Evolutionary conservation across 495 filamentous ascomycete genomes (phyloP).

Genomic region (Neurospora africana): DNA sequence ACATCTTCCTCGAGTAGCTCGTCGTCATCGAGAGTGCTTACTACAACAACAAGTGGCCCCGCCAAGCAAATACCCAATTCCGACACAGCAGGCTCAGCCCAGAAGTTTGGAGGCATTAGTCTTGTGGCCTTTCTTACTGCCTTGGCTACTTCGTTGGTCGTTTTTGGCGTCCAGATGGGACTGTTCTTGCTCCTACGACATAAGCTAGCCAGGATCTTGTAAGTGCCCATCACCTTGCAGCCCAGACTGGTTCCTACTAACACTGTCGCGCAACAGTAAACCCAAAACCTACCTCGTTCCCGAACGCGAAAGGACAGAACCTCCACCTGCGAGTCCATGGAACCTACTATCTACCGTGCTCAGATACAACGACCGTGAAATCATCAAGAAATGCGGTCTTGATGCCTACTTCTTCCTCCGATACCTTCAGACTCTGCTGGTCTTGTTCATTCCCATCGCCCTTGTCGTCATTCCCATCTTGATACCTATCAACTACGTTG

Average conservation of each 20-base stretch:
- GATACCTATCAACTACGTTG: slow-evolving; percentile 69
- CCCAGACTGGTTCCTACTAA: slow-evolving; percentile 1
- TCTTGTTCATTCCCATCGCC: slow-evolving; percentile 80
- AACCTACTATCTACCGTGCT: slow-evolving; percentile 62
- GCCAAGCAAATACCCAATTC: background rate
- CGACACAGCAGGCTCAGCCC: slow-evolving; percentile 23
- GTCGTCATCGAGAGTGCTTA: background rate
- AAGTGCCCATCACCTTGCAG: slow-evolving; percentile 20
- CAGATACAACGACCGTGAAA: slow-evolving; percentile 69
- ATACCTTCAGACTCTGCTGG: slow-evolving; percentile 84
- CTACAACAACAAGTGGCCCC: background rate
- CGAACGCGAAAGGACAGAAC: slow-evolving; percentile 67
- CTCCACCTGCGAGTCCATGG: slow-evolving; percentile 61
- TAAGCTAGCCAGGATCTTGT: slow-evolving; percentile 80
- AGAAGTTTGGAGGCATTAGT: slow-evolving; percentile 40
- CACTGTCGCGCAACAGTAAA: slow-evolving; percentile 39
- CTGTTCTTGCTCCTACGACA: slow-evolving; percentile 69
- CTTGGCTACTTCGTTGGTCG: slow-evolving; percentile 53
- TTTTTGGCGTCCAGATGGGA: slow-evolving; percentile 70
- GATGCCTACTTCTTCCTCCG: slow-evolving; percentile 98
- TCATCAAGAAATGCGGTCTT: slow-evolving; percentile 89
- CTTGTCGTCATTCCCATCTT: slow-evolving; percentile 74
- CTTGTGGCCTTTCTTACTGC: slow-evolving; percentile 65
- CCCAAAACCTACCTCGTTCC: slow-evolving; percentile 88
- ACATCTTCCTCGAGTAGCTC: background rate